Conservation (phyloP, 306 rosid genomes). For the Medicago lupulina region DNA sequence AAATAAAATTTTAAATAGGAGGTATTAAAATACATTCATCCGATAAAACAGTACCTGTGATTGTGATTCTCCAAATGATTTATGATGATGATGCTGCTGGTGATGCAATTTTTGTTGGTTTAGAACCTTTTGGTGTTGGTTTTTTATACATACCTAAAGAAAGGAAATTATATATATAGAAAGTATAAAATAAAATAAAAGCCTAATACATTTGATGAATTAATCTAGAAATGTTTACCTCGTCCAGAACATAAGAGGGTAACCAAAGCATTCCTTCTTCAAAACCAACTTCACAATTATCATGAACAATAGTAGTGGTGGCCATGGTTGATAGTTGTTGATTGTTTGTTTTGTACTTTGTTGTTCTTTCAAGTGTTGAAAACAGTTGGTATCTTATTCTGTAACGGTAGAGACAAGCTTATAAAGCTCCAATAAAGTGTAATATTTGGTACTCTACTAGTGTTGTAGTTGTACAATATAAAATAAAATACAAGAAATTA, state of each 20-base stretch:
- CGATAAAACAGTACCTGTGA: conserved; percentile 31
- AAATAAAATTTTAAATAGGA: conserved; percentile 8
- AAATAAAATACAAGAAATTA: not conserved
- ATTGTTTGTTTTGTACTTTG: not conserved
- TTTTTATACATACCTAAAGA: conserved; percentile 38
- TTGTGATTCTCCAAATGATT: conserved; percentile 34
- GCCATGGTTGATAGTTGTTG: conserved; percentile 6
- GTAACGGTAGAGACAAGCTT: conserved; percentile 40
- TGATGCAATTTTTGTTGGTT: conserved; percentile 29
- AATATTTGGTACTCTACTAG: not conserved
- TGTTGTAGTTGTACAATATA: conserved; percentile 33
- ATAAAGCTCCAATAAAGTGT: conserved; percentile 55
- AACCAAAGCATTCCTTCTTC: conserved; percentile 72
- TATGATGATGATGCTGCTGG: conserved; percentile 34
- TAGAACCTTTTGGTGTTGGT: conserved; percentile 20
- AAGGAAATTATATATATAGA: not conserved
- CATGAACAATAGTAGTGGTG: conserved; percentile 59
- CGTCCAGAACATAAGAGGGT: conserved; percentile 61
- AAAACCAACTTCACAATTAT: conserved; percentile 51
- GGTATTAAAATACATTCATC: not conserved
- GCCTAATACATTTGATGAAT: conserved; percentile 10
- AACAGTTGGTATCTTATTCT: conserved; percentile 40
- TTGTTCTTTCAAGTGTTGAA: not conserved
- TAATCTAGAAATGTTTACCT: conserved; percentile 32
- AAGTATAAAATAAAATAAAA: not conserved